phyloP scores from a whole-genome alignment of 179 eudicot genomes.

The Amaranthus tricolor region DNA sequence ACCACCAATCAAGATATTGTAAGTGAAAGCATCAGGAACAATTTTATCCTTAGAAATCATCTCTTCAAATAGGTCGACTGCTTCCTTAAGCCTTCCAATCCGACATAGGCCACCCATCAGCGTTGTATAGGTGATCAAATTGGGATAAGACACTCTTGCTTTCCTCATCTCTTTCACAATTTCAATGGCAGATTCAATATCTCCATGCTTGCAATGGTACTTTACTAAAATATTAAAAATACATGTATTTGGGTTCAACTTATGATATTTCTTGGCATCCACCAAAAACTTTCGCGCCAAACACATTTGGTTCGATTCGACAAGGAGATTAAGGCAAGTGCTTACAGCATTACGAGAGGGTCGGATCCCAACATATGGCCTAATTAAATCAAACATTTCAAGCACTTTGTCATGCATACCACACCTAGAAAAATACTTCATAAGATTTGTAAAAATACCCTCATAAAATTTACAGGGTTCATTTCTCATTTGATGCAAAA shows the following conservation, averaged over 20 bases:
- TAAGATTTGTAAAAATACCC: conserved; percentile 72
- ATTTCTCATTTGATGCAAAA: conserved; percentile 71
- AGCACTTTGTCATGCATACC: conserved; percentile 60
- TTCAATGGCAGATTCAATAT: conserved; percentile 65
- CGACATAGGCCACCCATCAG: conserved; percentile 68
- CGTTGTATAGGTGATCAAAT: conserved; percentile 84
- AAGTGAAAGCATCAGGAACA: conserved; percentile 79
- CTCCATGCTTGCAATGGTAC: conserved; percentile 77
- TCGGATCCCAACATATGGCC: conserved; percentile 58
- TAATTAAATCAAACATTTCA: conserved; percentile 66
- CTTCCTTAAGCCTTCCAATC: conserved; percentile 62
- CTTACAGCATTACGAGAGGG: conserved; percentile 82
- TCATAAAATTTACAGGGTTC: conserved; percentile 83
- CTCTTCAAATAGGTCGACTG: conserved; percentile 68
- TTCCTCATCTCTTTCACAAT: conserved; percentile 85
- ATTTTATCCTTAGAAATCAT: conserved; percentile 74
- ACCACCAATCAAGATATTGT: conserved; percentile 75
- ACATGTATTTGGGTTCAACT: conserved; percentile 76
- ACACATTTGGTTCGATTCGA: conserved; percentile 63
- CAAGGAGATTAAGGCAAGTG: conserved; percentile 82
- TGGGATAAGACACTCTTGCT: conserved; percentile 57
- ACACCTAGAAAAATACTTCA: conserved; percentile 75
- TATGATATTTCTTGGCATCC: conserved; percentile 43
- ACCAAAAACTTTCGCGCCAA: conserved; percentile 57
- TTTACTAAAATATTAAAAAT: conserved; percentile 85